These are phyloP conservation scores for Cryoendolithus antarcticus DNA, from an alignment of 2,329 filamentous ascomycete genomes.

Conservation along the genomic window DNA sequence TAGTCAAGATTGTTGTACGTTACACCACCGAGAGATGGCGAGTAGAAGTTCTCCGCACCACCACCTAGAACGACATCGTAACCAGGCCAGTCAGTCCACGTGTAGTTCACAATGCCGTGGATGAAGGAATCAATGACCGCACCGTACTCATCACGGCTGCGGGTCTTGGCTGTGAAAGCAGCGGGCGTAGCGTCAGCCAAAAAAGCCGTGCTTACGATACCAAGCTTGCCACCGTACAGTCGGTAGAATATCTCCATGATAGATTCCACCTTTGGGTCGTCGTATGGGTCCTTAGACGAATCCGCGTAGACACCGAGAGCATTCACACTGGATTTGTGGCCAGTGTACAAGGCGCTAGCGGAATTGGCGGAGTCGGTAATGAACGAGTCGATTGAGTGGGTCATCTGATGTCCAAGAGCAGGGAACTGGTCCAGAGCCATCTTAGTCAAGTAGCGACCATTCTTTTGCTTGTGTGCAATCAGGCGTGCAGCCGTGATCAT, in stretches of 20 bases:
- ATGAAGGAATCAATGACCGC: slow-evolving; percentile 64
- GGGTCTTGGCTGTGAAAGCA: slow-evolving; percentile 60
- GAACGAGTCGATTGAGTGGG: slow-evolving; percentile 71
- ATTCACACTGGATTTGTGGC: slow-evolving; percentile 75
- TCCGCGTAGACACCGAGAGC: slow-evolving; percentile 73
- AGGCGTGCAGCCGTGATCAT: slow-evolving; percentile 53
- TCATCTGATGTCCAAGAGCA: slow-evolving; percentile 70
- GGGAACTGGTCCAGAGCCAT: slow-evolving; percentile 70
- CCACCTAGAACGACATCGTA: slow-evolving; percentile 71
- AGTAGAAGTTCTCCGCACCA: slow-evolving; percentile 68
- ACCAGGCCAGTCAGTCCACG: slow-evolving; percentile 62
- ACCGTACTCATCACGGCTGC: slow-evolving; percentile 56
- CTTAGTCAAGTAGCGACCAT: slow-evolving; percentile 67
- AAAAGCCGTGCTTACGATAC: slow-evolving; percentile 66
- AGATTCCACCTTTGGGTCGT: slow-evolving; percentile 78
- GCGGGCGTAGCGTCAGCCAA: slow-evolving; percentile 74
- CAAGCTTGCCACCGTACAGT: slow-evolving; percentile 47
- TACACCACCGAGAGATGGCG: slow-evolving; percentile 38
- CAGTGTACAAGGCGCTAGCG: slow-evolving; percentile 67
- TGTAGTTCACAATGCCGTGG: slow-evolving; percentile 66
- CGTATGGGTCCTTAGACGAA: slow-evolving; percentile 58
- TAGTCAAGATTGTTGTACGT: slow-evolving; percentile 64
- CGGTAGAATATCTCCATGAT: slow-evolving; percentile 68
- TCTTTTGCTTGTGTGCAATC: slow-evolving; percentile 69
- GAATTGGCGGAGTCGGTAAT: slow-evolving; percentile 83